Base-by-base conservation (phyloP, 805 yeast genomes). In the Yarrowia bubula region DNA sequence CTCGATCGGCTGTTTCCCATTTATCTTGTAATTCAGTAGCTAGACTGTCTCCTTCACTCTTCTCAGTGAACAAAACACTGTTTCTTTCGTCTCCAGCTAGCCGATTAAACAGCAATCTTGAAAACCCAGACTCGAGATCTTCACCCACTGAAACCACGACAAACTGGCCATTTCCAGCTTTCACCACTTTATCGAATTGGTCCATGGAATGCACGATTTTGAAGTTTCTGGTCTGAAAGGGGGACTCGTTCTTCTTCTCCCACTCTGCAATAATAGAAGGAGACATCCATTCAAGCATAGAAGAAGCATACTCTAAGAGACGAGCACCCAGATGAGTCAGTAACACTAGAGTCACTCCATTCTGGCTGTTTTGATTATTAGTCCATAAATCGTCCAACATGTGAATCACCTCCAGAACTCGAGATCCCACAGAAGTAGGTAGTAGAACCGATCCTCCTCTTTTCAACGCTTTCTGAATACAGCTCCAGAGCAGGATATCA, bases 221-320 rank as follows among this genome's bases (percentile, higher is more conserved):
- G 84, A 67, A 86, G 83, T 71, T 85, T 78, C 32, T 85, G 76
- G 48, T 89, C 83, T 89, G 96, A 72, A 93, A 92, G 0, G 98
- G 97, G 1, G 88, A 83, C 64, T 83, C 83, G 64, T 86, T 86
- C 67, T 84, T 81, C 8, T 82, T 78, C 71, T 91, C 96, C 93
- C 97, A 92, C 51, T 86, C 88, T 70, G 89, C 88, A 31, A 90
- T 83, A n/a, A 92, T 82, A n/a, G 87, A 82, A 0, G 93, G 84
- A 0, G 96, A 86, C 92, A 95, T 88, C 98, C 98, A 95, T 77
- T 95, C 99, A 33, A 93, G 77, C 87, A 95, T 89, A 65, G 92
- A 88, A 13, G 90, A 84, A 0, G 98, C 97, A 72, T 89, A 90
- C 31, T 88, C 83, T 65, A 95, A 75, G 4, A 88, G 81, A 71